These are phyloP conservation scores for Ceratocystis huliohia DNA, from an alignment of 2,329 filamentous ascomycete genomes.

Conservation along the genomic window DNA sequence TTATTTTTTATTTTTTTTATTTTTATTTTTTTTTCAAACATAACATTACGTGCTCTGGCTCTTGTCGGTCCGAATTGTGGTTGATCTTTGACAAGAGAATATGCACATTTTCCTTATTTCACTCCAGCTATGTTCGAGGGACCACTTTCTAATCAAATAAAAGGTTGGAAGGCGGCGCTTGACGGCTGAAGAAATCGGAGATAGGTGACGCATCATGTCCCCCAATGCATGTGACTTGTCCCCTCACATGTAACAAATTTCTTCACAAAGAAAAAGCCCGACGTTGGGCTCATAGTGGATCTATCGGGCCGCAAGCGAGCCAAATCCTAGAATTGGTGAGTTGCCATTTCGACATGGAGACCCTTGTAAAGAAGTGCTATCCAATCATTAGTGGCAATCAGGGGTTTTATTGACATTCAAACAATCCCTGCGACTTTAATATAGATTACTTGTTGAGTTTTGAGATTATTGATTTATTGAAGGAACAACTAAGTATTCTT, in stretches of 20 bases:
- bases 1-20: no score
- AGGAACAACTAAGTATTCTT: background rate
- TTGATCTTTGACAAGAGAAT: background rate
- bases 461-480: background rate
- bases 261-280: background rate
- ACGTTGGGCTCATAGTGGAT: constrained; percentile 1
- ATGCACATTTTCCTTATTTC: no score
- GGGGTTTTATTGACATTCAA: background rate
- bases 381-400: background rate
- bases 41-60: background rate
- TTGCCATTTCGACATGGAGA: background rate
- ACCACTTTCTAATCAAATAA: no score
- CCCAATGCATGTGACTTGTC: background rate
- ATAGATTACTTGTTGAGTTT: background rate
- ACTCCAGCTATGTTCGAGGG: no score
- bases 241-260: background rate
- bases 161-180: background rate
- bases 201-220: background rate
- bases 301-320: background rate
- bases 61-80: background rate
- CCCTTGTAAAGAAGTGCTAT: background rate
- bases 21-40: no score
- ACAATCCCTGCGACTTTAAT: background rate
- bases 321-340: background rate
- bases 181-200: background rate